Conservation (phyloP, 768 basidiomycete species). For the Lentinula aciculospora region DNA sequence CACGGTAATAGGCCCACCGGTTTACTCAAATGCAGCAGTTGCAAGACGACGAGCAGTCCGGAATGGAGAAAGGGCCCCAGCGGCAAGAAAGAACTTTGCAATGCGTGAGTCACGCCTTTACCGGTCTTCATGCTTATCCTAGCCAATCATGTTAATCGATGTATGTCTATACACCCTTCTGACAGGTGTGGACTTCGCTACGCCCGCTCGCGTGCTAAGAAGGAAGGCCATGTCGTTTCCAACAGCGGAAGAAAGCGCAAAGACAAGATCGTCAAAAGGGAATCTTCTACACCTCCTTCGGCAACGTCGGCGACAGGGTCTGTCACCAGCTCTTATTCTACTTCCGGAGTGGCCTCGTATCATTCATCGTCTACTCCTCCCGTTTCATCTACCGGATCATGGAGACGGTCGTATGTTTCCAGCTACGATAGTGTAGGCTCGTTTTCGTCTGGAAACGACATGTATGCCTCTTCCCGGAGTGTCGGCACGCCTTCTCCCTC, state of each 20-base stretch:
- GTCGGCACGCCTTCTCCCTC: slow-evolving; percentile 58
- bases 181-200: slow-evolving; percentile 78
- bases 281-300: slow-evolving; percentile 4
- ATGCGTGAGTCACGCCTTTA: slow-evolving; percentile 58
- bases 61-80: slow-evolving; percentile 92
- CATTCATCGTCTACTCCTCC: slow-evolving; percentile 26
- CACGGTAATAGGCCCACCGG: slow-evolving; percentile 69
- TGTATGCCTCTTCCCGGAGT: slow-evolving; percentile 39
- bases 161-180: slow-evolving; percentile 5
- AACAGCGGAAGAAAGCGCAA: slow-evolving; percentile 52
- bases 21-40: slow-evolving; percentile 69
- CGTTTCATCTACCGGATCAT: slow-evolving; percentile 22
- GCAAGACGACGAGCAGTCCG: slow-evolving; percentile 76
- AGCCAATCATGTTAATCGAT: slow-evolving; percentile 8
- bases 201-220: slow-evolving; percentile 85
- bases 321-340: not conserved
- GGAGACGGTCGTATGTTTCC: slow-evolving; percentile 16
- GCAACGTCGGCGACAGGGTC: not conserved
- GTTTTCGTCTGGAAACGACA: slow-evolving; percentile 52
- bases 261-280: slow-evolving; percentile 38
- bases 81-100: slow-evolving; percentile 88
- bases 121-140: slow-evolving; percentile 4
- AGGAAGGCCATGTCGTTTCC: slow-evolving; percentile 57
- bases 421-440: slow-evolving; percentile 41
- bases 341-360: not conserved